Evolutionary conservation across 2,329 filamentous ascomycete species (phyloP).

Genomic region (Beauveria caledonica): DNA sequence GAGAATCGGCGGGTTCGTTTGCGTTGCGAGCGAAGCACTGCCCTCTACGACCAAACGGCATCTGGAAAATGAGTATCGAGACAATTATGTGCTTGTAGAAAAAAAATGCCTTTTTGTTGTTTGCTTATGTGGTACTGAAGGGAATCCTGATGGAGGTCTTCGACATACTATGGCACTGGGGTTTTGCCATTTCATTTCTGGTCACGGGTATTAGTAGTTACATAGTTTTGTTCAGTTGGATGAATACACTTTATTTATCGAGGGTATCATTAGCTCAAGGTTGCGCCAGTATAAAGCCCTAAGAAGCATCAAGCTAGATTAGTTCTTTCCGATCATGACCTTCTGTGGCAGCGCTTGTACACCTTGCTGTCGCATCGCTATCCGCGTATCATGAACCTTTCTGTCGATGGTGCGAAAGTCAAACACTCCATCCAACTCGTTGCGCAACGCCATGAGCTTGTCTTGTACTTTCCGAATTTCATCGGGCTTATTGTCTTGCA

Average conservation of each 20-base stretch:
- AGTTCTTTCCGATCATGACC: conserved; percentile 26
- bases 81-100: neutral
- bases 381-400: conserved; percentile 44
- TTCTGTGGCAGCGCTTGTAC: conserved; percentile 32
- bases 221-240: neutral
- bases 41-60: no score
- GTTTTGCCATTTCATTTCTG: conserved; percentile 7
- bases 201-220: neutral
- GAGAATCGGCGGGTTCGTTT: neutral
- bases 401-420: conserved; percentile 45
- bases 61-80: no score
- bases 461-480: conserved; percentile 47
- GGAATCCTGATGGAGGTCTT: neutral
- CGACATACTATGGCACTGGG: neutral
- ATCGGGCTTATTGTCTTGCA: conserved; percentile 49
- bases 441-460: conserved; percentile 37
- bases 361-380: conserved; percentile 29
- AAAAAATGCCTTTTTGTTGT: neutral
- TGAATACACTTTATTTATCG: neutral
- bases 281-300: no score
- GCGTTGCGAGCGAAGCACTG: neutral
- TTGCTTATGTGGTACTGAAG: neutral
- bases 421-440: conserved; percentile 43
- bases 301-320: neutral
- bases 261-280: no score